Base-by-base conservation (phyloP, 768 basidiomycete species). In the Leucocoprinus leucothites region DNA sequence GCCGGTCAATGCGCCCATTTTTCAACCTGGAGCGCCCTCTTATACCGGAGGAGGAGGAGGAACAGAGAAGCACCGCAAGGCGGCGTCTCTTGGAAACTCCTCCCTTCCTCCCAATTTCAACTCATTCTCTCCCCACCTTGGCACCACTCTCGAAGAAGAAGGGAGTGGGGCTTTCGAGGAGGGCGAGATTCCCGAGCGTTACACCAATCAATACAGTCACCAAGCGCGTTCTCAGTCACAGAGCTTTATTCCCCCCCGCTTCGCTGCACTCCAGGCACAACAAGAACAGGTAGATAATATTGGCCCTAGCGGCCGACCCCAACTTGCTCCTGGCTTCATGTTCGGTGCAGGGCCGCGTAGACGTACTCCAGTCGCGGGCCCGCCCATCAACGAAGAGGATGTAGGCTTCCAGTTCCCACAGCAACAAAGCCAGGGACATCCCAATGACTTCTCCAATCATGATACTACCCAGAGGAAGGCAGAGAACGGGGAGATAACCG, bases 281-380 rank as follows among this genome's bases (percentile, higher is more conserved):
- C 85, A 91, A 58, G 81, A 90, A 58, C 78, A 81, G 59, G 71
- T 74, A 42, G 84, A 89, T 58, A 42, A 74, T 54, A 63, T 88
- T 48, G 86, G 90, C 28, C 83, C 90, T 14, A 81, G 87, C 25
- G 87, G 91, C 43, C 85, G 93, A 58, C 93, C 92, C 36, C 92
- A 94, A 66, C 82, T 95, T 36, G 91, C 92, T 9, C 93, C 93
- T n/a, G 78, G 79, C 47, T 96, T 97, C 71, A 92, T 87, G 79
- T 97, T 95, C 68, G 94, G 93, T 47, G 82, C 85, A 53, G 40
- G 50, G 19, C 36, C 36, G 41, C 74, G 84, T 24, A 84, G 80
- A 64, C 75, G 77, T 38, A 71, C 75, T 34, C 72, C 77, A 22
- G 77, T 81, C 11, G 76, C 87, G 71, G 87, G 83, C 3, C 87